Conservation (phyloP, 1,139 yeast species). For the Blastobotrys elegans region DNA sequence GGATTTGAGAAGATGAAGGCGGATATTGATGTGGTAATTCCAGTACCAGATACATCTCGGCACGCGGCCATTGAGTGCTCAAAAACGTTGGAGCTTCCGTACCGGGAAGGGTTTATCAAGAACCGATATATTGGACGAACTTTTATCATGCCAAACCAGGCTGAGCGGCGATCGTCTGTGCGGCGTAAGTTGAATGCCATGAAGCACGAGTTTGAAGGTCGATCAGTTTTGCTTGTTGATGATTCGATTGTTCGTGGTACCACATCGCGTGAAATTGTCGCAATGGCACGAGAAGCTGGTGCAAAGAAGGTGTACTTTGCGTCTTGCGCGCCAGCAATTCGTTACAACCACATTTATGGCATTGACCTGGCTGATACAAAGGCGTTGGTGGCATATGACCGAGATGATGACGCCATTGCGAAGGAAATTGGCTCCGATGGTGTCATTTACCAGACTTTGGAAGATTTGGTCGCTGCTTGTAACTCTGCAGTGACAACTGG, state of each 20-base stretch:
- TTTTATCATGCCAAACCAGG: slow-evolving; percentile 97
- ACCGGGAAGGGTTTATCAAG: slow-evolving; percentile 95
- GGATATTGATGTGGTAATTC: slow-evolving; percentile 88
- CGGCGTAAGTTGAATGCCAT: slow-evolving; percentile 93
- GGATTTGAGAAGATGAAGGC: slow-evolving; percentile 43
- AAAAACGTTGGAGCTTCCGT: slow-evolving; percentile 70
- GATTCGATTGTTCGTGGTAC: slow-evolving; percentile 98
- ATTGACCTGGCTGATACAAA: slow-evolving; percentile 94
- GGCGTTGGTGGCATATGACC: slow-evolving; percentile 84
- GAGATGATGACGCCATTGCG: slow-evolving; percentile 69
- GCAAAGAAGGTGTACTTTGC: slow-evolving; percentile 92
- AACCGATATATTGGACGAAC: slow-evolving; percentile 97
- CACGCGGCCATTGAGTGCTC: slow-evolving; percentile 94
- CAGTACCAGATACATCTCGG: slow-evolving; percentile 97
- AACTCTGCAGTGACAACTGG: slow-evolving; percentile 24
- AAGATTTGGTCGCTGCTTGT: slow-evolving; percentile 81
- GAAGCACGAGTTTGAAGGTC: slow-evolving; percentile 84
- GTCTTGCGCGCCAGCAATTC: slow-evolving; percentile 95
- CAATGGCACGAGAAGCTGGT: slow-evolving; percentile 98
- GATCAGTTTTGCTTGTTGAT: slow-evolving; percentile 88
- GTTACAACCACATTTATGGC: slow-evolving; percentile 94
- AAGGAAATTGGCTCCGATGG: slow-evolving; percentile 83
- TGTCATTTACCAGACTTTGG: slow-evolving; percentile 81
- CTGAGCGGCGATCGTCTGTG: slow-evolving; percentile 88
- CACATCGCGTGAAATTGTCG: slow-evolving; percentile 91